Evolutionary conservation across 2,329 filamentous ascomycete species (phyloP).

Genomic region (Macrophomina phaseolina): DNA sequence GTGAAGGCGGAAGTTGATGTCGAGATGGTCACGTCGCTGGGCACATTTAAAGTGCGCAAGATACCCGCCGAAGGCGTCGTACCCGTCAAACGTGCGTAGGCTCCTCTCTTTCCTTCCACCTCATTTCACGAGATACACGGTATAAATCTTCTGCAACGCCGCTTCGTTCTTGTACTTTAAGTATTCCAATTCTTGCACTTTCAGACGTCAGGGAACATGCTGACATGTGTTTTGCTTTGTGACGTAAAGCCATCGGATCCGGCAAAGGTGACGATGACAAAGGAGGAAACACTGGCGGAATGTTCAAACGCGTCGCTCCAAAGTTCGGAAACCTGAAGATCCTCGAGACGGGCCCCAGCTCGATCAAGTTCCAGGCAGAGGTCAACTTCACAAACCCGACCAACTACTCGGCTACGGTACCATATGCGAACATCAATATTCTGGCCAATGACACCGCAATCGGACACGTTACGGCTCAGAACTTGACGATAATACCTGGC

Average conservation of each 20-base stretch:
- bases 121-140: conserved; percentile 30
- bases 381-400: conserved; percentile 93
- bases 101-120: conserved; percentile 55
- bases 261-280: conserved; percentile 30
- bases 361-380: conserved; percentile 71
- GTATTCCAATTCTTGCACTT: conserved; percentile 18
- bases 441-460: conserved; percentile 74
- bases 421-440: conserved; percentile 78
- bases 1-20: conserved; percentile 84
- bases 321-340: conserved; percentile 75
- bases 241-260: conserved; percentile 41
- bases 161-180: conserved; percentile 20
- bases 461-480: conserved; percentile 72
- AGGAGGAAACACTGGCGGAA: conserved; percentile 50
- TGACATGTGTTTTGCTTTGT: conserved; percentile 35
- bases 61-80: conserved; percentile 85
- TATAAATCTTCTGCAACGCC: conserved; percentile 15
- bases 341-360: conserved; percentile 71
- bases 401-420: conserved; percentile 80
- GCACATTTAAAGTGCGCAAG: conserved; percentile 77
- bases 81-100: conserved; percentile 89
- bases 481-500: conserved; percentile 70
- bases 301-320: conserved; percentile 62
- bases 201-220: conserved; percentile 30
- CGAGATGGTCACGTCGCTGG: conserved; percentile 79